These are phyloP conservation scores for Neurospora tetrasperma DNA, from an alignment of 495 filamentous ascomycete genomes.

Conservation along the genomic window DNA sequence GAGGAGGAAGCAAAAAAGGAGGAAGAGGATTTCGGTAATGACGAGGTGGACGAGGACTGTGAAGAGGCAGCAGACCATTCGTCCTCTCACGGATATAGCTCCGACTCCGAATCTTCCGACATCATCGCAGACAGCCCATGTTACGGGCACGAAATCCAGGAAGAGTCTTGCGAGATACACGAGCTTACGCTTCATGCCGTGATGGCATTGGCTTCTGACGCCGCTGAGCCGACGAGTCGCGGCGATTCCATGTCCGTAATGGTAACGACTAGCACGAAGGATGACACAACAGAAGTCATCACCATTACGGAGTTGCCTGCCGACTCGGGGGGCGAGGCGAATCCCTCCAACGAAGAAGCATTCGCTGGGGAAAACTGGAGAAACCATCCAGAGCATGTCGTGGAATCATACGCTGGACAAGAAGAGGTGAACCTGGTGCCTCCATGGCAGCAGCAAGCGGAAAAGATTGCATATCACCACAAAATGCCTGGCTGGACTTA, in stretches of 20 bases:
- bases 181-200: not conserved
- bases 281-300: not conserved
- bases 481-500: not conserved
- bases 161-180: not conserved
- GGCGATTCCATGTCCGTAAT: not conserved
- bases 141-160: not conserved
- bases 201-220: not conserved
- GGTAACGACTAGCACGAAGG: not conserved
- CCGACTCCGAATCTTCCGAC: too few species aligned
- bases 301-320: not conserved
- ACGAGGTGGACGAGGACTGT: too few species aligned
- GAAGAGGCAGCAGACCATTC: too few species aligned
- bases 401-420: not conserved
- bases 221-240: not conserved
- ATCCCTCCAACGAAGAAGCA: not conserved
- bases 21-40: too few species aligned
- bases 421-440: too few species aligned
- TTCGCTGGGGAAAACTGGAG: not conserved
- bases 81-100: too few species aligned
- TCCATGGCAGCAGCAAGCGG: not conserved
- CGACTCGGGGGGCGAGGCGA: not conserved
- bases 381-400: not conserved
- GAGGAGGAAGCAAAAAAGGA: too few species aligned
- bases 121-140: not conserved
- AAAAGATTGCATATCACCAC: not conserved